A percentile compares a stretch with the other conserved stretches of the same genome.
These are phyloP conservation scores for Lagenidium giganteum DNA, from an alignment of 352 stramenopile genomes.

Conservation along the genomic window DNA sequence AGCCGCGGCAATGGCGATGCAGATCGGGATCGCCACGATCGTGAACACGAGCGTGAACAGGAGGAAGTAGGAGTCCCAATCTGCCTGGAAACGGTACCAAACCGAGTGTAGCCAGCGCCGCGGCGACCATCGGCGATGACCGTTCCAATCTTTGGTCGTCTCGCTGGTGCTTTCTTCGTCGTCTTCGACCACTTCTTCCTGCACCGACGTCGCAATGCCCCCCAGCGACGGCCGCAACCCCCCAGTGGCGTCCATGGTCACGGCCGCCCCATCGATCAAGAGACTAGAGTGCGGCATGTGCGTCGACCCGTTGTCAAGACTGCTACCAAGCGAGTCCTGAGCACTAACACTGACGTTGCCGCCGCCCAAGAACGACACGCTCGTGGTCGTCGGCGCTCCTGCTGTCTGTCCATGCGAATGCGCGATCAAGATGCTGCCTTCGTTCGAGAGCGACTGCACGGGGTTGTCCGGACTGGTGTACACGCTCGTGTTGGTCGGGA, in stretches of 20 bases:
- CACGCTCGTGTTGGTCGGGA: constrained; percentile 54
- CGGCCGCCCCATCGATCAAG: background rate
- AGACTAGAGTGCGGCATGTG: no score
- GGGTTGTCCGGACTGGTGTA: constrained; percentile 77
- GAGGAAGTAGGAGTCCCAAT: constrained; percentile 74
- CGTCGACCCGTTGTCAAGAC: no score
- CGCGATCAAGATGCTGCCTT: constrained; percentile 73
- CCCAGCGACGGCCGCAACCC: constrained; percentile 9
- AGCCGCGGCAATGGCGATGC: constrained; percentile 26
- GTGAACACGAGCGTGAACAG: constrained; percentile 47
- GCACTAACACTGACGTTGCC: no score
- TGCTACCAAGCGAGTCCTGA: no score
- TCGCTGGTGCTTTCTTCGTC: no score
- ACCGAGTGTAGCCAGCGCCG: constrained; percentile 29
- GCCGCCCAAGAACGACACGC: constrained; percentile 1
- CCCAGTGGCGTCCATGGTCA: no score
- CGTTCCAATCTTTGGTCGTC: background rate
- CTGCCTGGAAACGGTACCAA: constrained; percentile 49
- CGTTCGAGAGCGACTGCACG: constrained; percentile 53
- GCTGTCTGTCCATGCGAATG: constrained; percentile 37
- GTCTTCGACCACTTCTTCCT: constrained; percentile 6
- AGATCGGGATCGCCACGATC: constrained; percentile 40
- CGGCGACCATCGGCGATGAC: constrained; percentile 8
- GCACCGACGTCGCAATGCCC: constrained; percentile 6
- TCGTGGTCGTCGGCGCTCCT: background rate